Percentiles rank a stretch among this genome's conserved stretches.
These are phyloP conservation scores for Craterostigma plantagineum DNA, from an alignment of 257 asterid genomes.

Conservation along the genomic window DNA sequence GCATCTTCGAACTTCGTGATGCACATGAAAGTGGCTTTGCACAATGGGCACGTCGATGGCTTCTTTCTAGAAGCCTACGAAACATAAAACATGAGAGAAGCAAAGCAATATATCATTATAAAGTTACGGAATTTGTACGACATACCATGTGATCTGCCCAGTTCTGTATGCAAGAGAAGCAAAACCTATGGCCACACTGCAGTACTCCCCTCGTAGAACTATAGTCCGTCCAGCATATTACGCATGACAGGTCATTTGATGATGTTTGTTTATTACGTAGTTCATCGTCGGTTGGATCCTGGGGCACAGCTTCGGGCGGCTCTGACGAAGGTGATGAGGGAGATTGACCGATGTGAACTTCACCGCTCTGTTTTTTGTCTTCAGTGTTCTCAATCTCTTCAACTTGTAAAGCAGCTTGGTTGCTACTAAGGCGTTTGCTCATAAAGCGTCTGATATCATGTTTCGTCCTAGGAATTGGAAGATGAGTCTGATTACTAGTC, in stretches of 20 bases:
- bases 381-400: conserved; percentile 16
- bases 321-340: conserved; percentile 12
- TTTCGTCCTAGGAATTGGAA: no score
- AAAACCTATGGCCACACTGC: conserved; percentile 88
- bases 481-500: no score
- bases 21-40: conserved; percentile 62
- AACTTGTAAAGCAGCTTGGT: conserved; percentile 1
- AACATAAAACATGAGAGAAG: not conserved
- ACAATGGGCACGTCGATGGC: conserved; percentile 66
- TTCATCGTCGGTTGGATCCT: conserved; percentile 15
- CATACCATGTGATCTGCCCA: conserved; percentile 70
- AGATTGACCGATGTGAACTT: conserved; percentile 11
- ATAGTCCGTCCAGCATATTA: conserved; percentile 79
- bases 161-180: conserved; percentile 66
- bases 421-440: no score
- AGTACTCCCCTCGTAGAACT: conserved; percentile 72
- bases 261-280: conserved; percentile 11
- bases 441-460: no score
- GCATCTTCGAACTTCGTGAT: conserved; percentile 64
- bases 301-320: conserved; percentile 10
- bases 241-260: conserved; percentile 52
- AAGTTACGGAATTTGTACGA: no score
- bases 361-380: conserved; percentile 13
- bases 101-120: not conserved
- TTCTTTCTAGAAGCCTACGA: conserved; percentile 33